Percentiles rank a stretch among this genome's conserved stretches.
phyloP scores from a whole-genome alignment of 768 basidiomycete species.

The Rubroboletus satanas region DNA sequence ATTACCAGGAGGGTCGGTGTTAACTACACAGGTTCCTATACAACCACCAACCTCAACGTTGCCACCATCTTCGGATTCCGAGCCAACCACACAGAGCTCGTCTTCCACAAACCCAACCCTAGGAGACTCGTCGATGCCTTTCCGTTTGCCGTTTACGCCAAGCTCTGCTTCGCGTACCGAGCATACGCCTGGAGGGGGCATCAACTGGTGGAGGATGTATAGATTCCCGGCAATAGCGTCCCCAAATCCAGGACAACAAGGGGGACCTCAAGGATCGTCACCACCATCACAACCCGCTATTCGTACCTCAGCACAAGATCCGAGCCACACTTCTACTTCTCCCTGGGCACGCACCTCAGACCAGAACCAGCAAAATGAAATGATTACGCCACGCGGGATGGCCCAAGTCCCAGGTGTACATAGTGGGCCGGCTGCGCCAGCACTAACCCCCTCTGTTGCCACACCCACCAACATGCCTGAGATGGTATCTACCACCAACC shows the following conservation, averaged over 20 bases:
- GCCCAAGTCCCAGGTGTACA: conserved; percentile 14
- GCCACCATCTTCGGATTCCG: neutral
- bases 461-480: conserved; percentile 17
- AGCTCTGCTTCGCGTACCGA: conserved; percentile 35
- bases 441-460: conserved; percentile 7
- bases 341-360: conserved; percentile 15
- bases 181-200: conserved; percentile 39
- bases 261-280: conserved; percentile 14
- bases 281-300: conserved; percentile 26
- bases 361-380: conserved; percentile 23
- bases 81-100: neutral
- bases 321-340: conserved; percentile 15
- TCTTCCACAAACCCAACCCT: conserved; percentile 6
- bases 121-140: conserved; percentile 27
- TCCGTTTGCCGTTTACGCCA: conserved; percentile 26
- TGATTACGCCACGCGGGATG: conserved; percentile 10
- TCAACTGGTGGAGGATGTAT: conserved; percentile 84
- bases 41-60: conserved; percentile 5
- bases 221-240: conserved; percentile 69
- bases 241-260: conserved; percentile 25
- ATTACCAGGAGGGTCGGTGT: conserved; percentile 1
- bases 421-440: conserved; percentile 15
- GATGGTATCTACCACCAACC: conserved; percentile 8
- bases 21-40: neutral
- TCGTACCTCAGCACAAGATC: conserved; percentile 18